These are phyloP conservation scores for Logfia minima DNA, from an alignment of 129 eudicot species.

Conservation along the genomic window DNA sequence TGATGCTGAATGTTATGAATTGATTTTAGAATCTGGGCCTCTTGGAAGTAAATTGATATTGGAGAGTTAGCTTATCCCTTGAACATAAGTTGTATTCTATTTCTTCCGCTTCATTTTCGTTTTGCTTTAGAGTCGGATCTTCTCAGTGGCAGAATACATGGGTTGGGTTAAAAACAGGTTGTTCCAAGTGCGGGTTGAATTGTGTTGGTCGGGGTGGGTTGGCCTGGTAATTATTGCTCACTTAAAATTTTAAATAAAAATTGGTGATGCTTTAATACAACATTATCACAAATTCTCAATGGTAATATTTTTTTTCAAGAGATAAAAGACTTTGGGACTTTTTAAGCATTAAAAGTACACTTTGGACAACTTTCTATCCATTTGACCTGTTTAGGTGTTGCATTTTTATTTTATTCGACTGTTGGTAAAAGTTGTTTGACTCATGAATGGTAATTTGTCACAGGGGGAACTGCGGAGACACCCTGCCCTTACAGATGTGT, in stretches of 20 bases:
- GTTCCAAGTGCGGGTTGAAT: background rate
- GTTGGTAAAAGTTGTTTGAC: background rate
- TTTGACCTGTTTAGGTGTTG: background rate
- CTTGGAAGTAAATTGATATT: no score
- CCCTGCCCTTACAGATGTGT: constrained; percentile 90
- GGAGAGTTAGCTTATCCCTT: no score
- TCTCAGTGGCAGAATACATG: background rate
- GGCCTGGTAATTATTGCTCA: background rate
- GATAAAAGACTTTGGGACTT: background rate
- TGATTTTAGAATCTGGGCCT: no score
- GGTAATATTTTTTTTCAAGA: background rate
- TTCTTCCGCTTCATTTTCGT: no score
- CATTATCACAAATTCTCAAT: background rate
- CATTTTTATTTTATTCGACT: background rate
- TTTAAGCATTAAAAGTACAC: background rate
- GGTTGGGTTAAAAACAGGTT: background rate
- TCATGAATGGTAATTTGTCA: constrained; percentile 15
- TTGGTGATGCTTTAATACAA: background rate
- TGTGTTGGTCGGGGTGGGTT: background rate
- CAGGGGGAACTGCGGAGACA: constrained; percentile 85
- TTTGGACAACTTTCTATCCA: background rate
- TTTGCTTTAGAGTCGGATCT: no score
- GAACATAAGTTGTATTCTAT: no score
- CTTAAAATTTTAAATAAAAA: no score
- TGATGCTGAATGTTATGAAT: no score